phyloP scores from a whole-genome alignment of 2,329 filamentous ascomycete genomes.

The Cercospora brassicicola region DNA sequence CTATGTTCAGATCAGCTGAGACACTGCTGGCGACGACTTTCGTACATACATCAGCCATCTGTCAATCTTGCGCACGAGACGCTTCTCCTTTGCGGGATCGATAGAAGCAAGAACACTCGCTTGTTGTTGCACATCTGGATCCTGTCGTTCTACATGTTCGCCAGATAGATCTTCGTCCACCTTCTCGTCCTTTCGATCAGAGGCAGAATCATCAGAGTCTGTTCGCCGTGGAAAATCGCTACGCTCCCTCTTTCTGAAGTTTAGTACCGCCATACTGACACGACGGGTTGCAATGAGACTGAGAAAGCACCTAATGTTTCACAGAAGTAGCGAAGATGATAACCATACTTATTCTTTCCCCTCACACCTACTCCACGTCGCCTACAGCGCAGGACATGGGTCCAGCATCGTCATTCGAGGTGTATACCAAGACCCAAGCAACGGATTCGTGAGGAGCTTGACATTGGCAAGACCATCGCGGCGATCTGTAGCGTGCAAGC shows the following conservation, averaged over 20 bases:
- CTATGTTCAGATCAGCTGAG: background rate
- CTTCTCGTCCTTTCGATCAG: background rate
- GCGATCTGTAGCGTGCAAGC: background rate
- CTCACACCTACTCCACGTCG: background rate
- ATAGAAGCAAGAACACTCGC: slow-evolving; percentile 22
- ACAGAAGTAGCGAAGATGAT: background rate
- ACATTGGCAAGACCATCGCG: background rate
- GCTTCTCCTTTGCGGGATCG: slow-evolving; percentile 49
- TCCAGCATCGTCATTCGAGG: background rate
- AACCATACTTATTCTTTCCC: background rate
- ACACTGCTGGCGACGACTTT: background rate
- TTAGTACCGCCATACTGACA: background rate
- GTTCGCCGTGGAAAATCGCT: background rate
- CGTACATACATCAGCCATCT: slow-evolving; percentile 55
- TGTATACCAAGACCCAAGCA: background rate
- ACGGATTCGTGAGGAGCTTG: background rate
- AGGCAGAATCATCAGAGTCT: background rate
- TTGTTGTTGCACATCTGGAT: background rate
- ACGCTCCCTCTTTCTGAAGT: background rate
- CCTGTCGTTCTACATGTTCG: background rate
- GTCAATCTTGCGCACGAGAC: slow-evolving; percentile 69
- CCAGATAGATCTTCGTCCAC: background rate
- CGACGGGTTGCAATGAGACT: background rate
- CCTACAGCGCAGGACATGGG: background rate
- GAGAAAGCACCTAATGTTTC: background rate